A percentile compares a stretch with the other conserved stretches of the same genome.
Conservation (phyloP, 441 rosid species). For the Syzygium syzygioides region DNA sequence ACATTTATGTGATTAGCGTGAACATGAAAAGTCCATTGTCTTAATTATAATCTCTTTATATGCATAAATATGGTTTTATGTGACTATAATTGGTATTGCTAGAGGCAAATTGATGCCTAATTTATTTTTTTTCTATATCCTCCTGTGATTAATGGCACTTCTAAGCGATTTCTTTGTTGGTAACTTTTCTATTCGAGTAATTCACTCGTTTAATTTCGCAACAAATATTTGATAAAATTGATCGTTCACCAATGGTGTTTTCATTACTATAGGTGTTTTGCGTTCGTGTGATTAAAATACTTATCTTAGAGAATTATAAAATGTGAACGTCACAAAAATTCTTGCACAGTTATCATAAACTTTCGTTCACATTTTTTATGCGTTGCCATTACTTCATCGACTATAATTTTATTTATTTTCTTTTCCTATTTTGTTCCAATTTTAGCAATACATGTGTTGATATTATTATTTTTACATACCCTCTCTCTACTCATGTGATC, state of each 20-base stretch:
- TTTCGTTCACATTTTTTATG: background rate
- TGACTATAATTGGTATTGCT: background rate
- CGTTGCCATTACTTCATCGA: background rate
- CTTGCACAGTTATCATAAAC: background rate
- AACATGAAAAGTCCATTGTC: background rate
- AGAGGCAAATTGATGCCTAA: background rate
- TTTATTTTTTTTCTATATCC: background rate
- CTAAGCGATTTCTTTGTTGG: accelerated
- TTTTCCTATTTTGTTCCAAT: background rate
- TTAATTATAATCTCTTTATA: background rate
- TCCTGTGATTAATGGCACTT: background rate
- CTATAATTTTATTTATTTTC: background rate
- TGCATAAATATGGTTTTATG: background rate
- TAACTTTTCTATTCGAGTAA: background rate
- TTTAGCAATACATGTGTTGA: background rate
- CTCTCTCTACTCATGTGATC: background rate
- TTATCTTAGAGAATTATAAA: background rate
- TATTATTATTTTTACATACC: background rate
- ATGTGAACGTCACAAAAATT: background rate
- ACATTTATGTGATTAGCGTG: background rate
- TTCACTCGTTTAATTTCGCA: background rate
- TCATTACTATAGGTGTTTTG: background rate
- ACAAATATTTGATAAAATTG: background rate
- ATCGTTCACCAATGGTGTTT: background rate
- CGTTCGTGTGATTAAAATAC: background rate